Evolutionary conservation across 2,329 filamentous ascomycete genomes (phyloP).

Genomic region (Amauroascus niger): DNA sequence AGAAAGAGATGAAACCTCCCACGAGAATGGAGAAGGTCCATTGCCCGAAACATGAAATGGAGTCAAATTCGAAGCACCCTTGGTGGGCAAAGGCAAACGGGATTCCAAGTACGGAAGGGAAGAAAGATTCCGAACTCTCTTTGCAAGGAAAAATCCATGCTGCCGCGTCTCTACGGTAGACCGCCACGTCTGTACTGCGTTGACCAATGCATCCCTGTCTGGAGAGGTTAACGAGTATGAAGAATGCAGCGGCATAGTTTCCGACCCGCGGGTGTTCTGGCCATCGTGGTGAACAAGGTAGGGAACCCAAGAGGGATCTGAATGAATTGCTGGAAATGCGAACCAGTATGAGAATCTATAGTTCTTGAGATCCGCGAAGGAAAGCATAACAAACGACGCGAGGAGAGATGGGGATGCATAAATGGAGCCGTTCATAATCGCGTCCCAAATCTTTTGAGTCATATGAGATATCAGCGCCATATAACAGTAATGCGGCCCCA

Average conservation of each 20-base stretch:
- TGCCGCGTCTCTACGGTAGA: constrained; percentile 73
- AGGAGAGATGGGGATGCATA: constrained; percentile 90
- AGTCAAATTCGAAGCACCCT: not conserved
- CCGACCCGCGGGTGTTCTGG: no score
- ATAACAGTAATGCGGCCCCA: not conserved
- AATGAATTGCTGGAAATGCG: constrained; percentile 86
- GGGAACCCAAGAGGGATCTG: constrained; percentile 62
- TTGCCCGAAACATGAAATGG: not conserved
- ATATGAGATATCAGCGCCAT: constrained; percentile 5
- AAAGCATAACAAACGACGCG: constrained; percentile 78
- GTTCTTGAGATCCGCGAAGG: constrained; percentile 92
- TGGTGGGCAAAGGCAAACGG: not conserved
- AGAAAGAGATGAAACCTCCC: constrained; percentile 67
- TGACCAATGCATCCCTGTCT: constrained; percentile 71
- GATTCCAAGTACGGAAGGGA: not conserved
- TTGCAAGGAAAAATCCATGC: constrained; percentile 92
- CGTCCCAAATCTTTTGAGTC: constrained; percentile 82
- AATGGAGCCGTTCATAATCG: constrained; percentile 91
- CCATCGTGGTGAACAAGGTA: constrained; percentile 38
- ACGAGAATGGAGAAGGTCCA: constrained; percentile 30
- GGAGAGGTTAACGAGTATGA: constrained; percentile 45
- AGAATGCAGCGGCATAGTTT: constrained; percentile 5
- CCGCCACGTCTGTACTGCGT: constrained; percentile 77
- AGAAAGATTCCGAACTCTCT: constrained; percentile 48
- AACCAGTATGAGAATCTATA: constrained; percentile 99